Percentiles rank a stretch among this genome's conserved stretches.
phyloP scores from a whole-genome alignment of 305 asterid species.

The Fraxinus xanthoxyloides region DNA sequence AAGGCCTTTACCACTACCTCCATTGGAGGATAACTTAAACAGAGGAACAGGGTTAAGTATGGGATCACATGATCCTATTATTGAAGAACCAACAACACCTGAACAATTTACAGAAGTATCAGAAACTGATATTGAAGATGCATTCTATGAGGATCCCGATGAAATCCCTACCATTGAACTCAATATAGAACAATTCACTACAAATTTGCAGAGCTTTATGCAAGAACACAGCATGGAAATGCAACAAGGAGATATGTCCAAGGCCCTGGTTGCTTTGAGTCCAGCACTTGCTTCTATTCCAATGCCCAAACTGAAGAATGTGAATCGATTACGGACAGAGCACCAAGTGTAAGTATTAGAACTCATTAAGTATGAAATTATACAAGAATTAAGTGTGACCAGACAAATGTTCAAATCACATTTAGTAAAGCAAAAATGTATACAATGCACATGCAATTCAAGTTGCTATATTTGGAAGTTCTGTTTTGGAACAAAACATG shows the following conservation, averaged over 20 bases:
- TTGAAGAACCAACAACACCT: slow-evolving; percentile 84
- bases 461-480: neutral
- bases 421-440: neutral
- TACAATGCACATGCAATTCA: neutral
- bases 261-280: slow-evolving; percentile 77
- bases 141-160: slow-evolving; percentile 73
- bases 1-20: slow-evolving; percentile 48
- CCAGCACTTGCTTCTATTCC: slow-evolving; percentile 75
- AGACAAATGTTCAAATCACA: neutral
- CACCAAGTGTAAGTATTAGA: slow-evolving; percentile 78
- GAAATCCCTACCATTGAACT: slow-evolving; percentile 85
- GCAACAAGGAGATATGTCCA: slow-evolving; percentile 76
- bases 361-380: neutral
- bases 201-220: slow-evolving; percentile 58
- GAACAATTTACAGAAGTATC: slow-evolving; percentile 49
- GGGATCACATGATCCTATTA: slow-evolving; percentile 57
- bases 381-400: neutral
- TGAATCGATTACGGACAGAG: slow-evolving; percentile 81
- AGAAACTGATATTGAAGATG: slow-evolving; percentile 82
- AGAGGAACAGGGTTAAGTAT: slow-evolving; percentile 24
- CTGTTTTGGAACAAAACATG: neutral
- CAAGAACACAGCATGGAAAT: slow-evolving; percentile 51
- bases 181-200: slow-evolving; percentile 59
- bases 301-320: slow-evolving; percentile 68
- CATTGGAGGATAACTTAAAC: slow-evolving; percentile 34